Base-by-base conservation (phyloP, 768 basidiomycete genomes). In the Lactarius tabidus region DNA sequence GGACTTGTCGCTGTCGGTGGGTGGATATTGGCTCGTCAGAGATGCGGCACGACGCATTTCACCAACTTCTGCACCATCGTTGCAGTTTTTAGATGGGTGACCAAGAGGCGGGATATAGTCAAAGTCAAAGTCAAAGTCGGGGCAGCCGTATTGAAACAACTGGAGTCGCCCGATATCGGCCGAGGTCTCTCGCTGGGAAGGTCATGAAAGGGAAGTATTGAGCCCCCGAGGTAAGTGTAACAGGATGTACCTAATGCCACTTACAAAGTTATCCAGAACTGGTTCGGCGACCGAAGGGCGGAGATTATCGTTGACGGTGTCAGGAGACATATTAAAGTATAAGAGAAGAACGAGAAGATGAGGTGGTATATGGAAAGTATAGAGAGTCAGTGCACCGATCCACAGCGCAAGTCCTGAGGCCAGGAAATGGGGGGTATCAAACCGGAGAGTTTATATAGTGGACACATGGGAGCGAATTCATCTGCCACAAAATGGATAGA, bases 401-500 rank as follows among this genome's bases (percentile, higher is more conserved):
- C 33, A 64, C 39, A 59, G 58, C 33, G 29, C 57, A 53, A 57
- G 39, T 59, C 15, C 23, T 15, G 12, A n/a, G 41, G 39, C 9
- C 20, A 10, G 48, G 26, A 29, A 33, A 28, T 18, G 36, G 36
- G 2, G 15, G 17, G n/a, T 29, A 36, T 23, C 38, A 38, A 53
- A n/a, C 31, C 2, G 12, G 15, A 33, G 39, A 17, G n/a, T 36
- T 54, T 59, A 35, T 59, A 59, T 64, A 17, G 12, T 33, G 51
- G 2, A 28, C 33, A 28, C 33, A 26, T 36, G 31, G 6, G 35
- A 45, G 29, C 28, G 29, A 31, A 29, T 29, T 41, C 28, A 18
- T 41, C 28, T 59, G 23, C 63, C 63, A 59, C 63, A 64, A 54
- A 59, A 26, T 23, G 29, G 53, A 12, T 33, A 10, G 33, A 10